Evolutionary conservation across 2,329 filamentous ascomycete genomes (phyloP).

Genomic region (Didymella segeticola): DNA sequence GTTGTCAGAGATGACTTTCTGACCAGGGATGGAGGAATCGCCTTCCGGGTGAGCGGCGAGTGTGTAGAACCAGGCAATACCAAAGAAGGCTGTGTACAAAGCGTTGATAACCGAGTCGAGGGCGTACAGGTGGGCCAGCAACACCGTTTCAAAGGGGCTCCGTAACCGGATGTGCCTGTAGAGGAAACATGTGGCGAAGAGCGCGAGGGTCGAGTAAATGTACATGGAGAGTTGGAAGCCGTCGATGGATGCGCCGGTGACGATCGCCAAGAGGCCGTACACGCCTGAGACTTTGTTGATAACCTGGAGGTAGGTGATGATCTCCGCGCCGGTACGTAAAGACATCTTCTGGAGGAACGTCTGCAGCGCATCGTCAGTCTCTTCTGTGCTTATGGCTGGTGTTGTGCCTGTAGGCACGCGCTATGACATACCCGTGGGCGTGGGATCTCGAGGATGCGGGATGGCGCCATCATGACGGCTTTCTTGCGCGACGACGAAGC

Average conservation of each 20-base stretch:
- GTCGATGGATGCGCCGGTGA: conserved; percentile 85
- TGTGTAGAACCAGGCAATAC: conserved; percentile 84
- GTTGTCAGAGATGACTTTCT: conserved; percentile 66
- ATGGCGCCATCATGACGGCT: conserved; percentile 40
- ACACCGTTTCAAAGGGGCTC: conserved; percentile 78
- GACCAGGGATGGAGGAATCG: conserved; percentile 48
- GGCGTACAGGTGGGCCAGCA: conserved; percentile 84
- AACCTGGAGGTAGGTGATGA: conserved; percentile 81
- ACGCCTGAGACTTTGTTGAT: conserved; percentile 93
- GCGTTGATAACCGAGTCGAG: conserved; percentile 83
- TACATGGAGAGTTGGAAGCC: conserved; percentile 88
- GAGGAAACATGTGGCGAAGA: conserved; percentile 72
- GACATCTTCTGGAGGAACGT: conserved; percentile 85
- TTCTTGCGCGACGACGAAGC: conserved; percentile 1
- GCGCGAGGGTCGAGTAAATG: conserved; percentile 79
- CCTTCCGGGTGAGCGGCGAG: conserved; percentile 62
- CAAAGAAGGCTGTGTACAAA: conserved; percentile 82
- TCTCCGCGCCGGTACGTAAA: conserved; percentile 82
- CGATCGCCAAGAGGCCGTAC: conserved; percentile 86
- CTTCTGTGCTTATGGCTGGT: not conserved
- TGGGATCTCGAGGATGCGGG: conserved; percentile 47
- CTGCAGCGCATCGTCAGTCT: conserved; percentile 55
- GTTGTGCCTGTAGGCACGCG: conserved; percentile 10
- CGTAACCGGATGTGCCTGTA: conserved; percentile 81
- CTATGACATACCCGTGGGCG: conserved; percentile 45